A percentile compares a stretch with the other conserved stretches of the same genome.
Evolutionary conservation across 2,329 filamentous ascomycete species (phyloP).

Genomic region (Fusarium liriodendri): DNA sequence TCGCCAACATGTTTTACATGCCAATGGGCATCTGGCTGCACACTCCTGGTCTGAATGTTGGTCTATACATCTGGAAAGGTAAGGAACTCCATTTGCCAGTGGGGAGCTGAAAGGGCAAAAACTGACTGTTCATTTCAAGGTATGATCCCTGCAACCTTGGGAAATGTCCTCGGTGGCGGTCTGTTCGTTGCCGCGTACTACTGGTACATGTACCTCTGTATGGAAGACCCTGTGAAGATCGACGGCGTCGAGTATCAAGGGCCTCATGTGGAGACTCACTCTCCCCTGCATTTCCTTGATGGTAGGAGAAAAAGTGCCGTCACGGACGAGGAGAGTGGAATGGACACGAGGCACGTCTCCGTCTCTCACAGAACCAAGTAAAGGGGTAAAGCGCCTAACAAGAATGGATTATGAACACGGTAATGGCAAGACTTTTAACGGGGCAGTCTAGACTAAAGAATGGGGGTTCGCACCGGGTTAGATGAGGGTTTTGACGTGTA

Average conservation of each 20-base stretch:
- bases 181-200: conserved; percentile 60
- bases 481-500: not conserved
- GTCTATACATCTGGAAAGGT: conserved; percentile 68
- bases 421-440: not conserved
- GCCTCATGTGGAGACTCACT: not conserved
- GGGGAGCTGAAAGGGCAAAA: not conserved
- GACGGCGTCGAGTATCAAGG: conserved; percentile 27
- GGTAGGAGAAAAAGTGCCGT: not conserved
- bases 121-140: conserved; percentile 13
- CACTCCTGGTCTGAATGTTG: conserved; percentile 56
- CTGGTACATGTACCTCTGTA: conserved; percentile 39
- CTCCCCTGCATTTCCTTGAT: conserved; percentile 16
- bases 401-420: not conserved
- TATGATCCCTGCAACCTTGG: conserved; percentile 63
- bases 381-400: not conserved
- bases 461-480: not conserved
- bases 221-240: conserved; percentile 20
- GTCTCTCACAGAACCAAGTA: not conserved
- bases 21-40: conserved; percentile 63
- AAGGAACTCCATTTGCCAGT: not conserved
- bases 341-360: conserved; percentile 18
- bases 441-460: not conserved
- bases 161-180: conserved; percentile 65
- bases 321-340: conserved; percentile 34
- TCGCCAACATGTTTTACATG: conserved; percentile 68